Evolutionary conservation across 345 rosid species (phyloP).

Genomic region (Brassica carinata): DNA sequence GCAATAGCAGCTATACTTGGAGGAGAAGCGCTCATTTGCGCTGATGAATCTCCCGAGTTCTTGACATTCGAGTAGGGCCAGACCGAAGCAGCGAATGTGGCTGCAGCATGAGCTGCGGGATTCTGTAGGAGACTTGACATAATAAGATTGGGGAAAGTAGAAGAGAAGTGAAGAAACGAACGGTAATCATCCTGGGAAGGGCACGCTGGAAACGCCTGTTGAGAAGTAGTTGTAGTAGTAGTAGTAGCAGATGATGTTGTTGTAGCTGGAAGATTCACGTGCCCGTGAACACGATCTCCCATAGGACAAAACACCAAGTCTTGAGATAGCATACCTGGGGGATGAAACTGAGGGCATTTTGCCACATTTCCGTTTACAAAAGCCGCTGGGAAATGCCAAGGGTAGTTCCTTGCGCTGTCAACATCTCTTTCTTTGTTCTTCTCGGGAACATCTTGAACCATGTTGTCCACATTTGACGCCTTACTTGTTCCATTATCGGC

Average conservation of each 20-base stretch:
- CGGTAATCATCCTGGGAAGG: constrained; percentile 65
- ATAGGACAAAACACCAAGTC: constrained; percentile 53
- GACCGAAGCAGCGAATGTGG: constrained; percentile 77
- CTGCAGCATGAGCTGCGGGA: constrained; percentile 91
- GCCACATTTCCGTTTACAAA: constrained; percentile 59
- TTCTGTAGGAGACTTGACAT: constrained; percentile 79
- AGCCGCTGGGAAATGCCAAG: constrained; percentile 68
- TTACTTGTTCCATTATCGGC: constrained; percentile 53
- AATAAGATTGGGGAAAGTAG: constrained; percentile 69
- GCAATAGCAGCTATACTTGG: constrained; percentile 79
- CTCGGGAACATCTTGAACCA: constrained; percentile 38
- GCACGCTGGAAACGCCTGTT: constrained; percentile 48
- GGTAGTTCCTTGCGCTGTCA: constrained; percentile 54
- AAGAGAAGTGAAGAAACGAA: constrained; percentile 58
- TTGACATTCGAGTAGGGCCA: constrained; percentile 69
- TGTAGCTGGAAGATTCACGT: constrained; percentile 42
- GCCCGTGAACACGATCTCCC: constrained; percentile 50
- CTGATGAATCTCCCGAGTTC: constrained; percentile 54
- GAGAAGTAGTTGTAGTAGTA: constrained; percentile 45
- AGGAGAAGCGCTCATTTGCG: constrained; percentile 52
- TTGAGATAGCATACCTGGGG: constrained; percentile 47
- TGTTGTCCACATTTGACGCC: constrained; percentile 47
- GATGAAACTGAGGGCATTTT: constrained; percentile 46
- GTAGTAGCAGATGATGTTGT: constrained; percentile 50
- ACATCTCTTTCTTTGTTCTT: constrained; percentile 36